phyloP scores from a whole-genome alignment of 164 flowering plant genomes.

The Magnolia kwangsiensis region DNA sequence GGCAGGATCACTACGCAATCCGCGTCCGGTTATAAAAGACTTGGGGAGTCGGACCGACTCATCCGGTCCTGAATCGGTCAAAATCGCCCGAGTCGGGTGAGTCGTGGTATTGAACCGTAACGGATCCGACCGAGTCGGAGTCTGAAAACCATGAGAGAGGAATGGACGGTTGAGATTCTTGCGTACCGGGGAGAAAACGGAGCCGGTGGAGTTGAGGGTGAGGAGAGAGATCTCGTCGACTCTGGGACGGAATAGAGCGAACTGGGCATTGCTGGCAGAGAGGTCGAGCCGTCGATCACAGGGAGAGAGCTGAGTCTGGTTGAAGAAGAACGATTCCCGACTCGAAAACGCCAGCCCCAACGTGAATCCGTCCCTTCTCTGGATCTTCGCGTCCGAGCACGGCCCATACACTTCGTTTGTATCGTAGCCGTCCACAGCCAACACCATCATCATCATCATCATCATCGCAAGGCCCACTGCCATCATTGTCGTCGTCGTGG shows the following conservation, averaged over 20 bases:
- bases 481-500: neutral
- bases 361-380: constrained; percentile 70
- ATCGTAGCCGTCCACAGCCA: constrained; percentile 8
- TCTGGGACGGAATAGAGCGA: constrained; percentile 77
- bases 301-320: constrained; percentile 55
- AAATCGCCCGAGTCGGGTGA: neutral
- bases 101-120: too few species aligned
- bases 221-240: constrained; percentile 97
- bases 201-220: constrained; percentile 53
- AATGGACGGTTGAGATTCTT: neutral
- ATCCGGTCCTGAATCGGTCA: neutral
- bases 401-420: constrained; percentile 50
- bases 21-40: too few species aligned
- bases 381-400: constrained; percentile 57
- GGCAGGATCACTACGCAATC: too few species aligned
- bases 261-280: constrained; percentile 36
- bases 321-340: constrained; percentile 36
- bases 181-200: constrained; percentile 57
- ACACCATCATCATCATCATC: neutral
- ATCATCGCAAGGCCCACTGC: neutral
- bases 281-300: constrained; percentile 78
- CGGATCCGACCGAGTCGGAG: too few species aligned
- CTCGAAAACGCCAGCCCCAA: constrained; percentile 76
- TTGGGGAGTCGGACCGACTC: too few species aligned
- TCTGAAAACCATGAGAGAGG: too few species aligned